phyloP scores from a whole-genome alignment of 768 basidiomycete species.

The Kwoniella mangroviensis region DNA sequence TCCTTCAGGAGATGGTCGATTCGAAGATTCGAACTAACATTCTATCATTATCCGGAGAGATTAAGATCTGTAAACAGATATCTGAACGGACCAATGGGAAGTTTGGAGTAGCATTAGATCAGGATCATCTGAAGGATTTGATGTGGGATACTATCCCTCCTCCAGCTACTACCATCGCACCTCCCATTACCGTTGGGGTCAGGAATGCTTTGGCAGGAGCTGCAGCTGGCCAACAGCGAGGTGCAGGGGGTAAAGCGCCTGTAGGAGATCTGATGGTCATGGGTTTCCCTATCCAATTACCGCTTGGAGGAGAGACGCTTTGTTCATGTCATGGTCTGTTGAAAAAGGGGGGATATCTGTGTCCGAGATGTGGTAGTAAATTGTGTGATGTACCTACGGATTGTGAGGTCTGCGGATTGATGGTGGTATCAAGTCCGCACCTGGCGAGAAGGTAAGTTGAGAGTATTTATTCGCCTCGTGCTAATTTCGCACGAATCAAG shows the following conservation, averaged over 20 bases:
- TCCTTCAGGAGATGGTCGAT: slow-evolving; percentile 79
- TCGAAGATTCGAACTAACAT: slow-evolving; percentile 88
- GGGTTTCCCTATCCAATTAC: slow-evolving; percentile 94
- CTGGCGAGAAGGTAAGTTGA: slow-evolving; percentile 74
- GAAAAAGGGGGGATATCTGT: slow-evolving; percentile 90
- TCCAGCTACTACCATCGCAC: slow-evolving; percentile 65
- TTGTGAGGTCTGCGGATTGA: slow-evolving; percentile 93
- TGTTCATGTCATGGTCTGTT: slow-evolving; percentile 94
- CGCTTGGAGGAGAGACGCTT: slow-evolving; percentile 75
- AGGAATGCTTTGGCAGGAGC: slow-evolving; percentile 62
- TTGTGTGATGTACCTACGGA: slow-evolving; percentile 98
- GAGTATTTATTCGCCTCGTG: not conserved
- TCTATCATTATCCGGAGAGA: slow-evolving; percentile 93
- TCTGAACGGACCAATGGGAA: slow-evolving; percentile 86
- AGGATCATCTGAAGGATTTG: slow-evolving; percentile 94
- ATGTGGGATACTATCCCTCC: slow-evolving; percentile 95
- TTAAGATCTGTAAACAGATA: slow-evolving; percentile 94
- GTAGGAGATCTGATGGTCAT: slow-evolving; percentile 90
- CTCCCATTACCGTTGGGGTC: slow-evolving; percentile 46
- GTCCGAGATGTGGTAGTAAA: slow-evolving; percentile 89
- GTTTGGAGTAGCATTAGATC: slow-evolving; percentile 97
- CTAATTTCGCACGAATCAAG: not conserved
- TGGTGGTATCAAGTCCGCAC: slow-evolving; percentile 98
- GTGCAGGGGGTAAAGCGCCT: slow-evolving; percentile 42
- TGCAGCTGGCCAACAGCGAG: slow-evolving; percentile 60